These are phyloP conservation scores for Mycena maculata DNA, from an alignment of 768 basidiomycete species.

Conservation along the genomic window DNA sequence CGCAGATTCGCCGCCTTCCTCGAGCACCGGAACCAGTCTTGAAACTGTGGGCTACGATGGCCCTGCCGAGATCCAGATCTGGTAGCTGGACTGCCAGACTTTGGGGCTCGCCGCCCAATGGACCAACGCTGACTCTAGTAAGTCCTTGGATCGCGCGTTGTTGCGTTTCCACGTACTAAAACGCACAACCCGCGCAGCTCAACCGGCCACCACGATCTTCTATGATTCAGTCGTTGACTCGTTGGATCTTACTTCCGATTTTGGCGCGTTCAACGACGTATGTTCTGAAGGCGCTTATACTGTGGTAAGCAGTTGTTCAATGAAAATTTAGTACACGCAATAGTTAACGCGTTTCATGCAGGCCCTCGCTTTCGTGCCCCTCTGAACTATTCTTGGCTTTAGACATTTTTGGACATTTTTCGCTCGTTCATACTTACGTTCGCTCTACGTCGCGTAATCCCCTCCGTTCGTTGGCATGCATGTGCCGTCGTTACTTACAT, in stretches of 20 bases:
- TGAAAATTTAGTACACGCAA: background rate
- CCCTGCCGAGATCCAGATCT: slow-evolving; percentile 22
- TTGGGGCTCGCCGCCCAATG: slow-evolving; percentile 8
- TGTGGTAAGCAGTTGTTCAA: slow-evolving; percentile 6
- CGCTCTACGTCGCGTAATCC: too few species aligned
- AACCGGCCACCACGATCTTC: slow-evolving; percentile 19
- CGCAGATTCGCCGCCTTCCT: slow-evolving; percentile 20
- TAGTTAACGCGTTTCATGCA: background rate
- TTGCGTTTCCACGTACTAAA: background rate
- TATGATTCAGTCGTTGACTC: slow-evolving; percentile 4
- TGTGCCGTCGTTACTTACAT: background rate
- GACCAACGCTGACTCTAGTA: slow-evolving; percentile 18
- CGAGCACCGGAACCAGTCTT: slow-evolving; percentile 17
- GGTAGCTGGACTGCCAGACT: slow-evolving; percentile 10
- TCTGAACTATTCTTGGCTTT: background rate
- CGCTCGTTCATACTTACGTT: too few species aligned
- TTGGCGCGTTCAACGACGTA: background rate
- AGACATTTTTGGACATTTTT: too few species aligned
- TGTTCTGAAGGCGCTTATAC: background rate
- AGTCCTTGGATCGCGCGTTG: background rate
- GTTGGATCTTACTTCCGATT: slow-evolving; percentile 12
- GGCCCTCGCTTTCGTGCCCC: slow-evolving; percentile 8
- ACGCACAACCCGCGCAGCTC: background rate
- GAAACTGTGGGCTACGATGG: slow-evolving; percentile 11
- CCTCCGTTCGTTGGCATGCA: too few species aligned